Evolutionary conservation across 208 protist genomes (phyloP), one percentile per base, ranked within the genome.

Genomic region (Trypanosoma melophagium): DNA sequence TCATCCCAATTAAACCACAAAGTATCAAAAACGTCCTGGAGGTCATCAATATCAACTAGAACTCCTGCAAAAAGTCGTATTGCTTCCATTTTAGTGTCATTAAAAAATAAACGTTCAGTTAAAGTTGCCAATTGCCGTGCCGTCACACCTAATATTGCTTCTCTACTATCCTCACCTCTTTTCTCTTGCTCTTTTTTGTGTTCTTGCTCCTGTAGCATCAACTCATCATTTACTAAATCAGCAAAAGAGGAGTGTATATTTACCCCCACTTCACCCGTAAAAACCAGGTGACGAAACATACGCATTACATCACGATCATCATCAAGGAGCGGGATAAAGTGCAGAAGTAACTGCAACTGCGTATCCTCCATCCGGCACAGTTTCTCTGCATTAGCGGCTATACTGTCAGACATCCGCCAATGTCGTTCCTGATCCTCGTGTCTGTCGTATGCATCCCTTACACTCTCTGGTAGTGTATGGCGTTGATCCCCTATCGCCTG

Each of bases 1-100:
- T 73, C 60, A 12, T 73, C 58, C 67, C 67, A 73, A n/a, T 47
- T 13, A 59, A 73, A 73, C 67, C 67, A 73, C 28, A 73, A 61
- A 8, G 58, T 66, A 45, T 66, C 67, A 52, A 73, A 59, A 25
- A 73, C 67, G 16, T 58, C 51, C n/a, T 73, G 58, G 8, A 73
- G 35, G 40, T 66, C 67, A 40, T 60, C 59, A 5, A 25, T n/a
- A 42, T 73, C 38, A 35, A 73, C 31, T 4, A 73, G 67, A 24
- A 66, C 56, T 21, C 54, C 52, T 2, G 67, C 60, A 41, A 73
- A 66, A 7, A 73, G 17, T 19, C 67, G 31, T n/a, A 73, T 67
- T 19, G 60, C n/a, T 31, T 52, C 67, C 5, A 65, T 52, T 41
- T 73, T 73, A n/a, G 31, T 73, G 17, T 73, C 67, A 47, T 73